Percentiles rank a stretch among this genome's conserved stretches.
These are phyloP conservation scores for Acephala macrosclerotiorum DNA, from an alignment of 2,329 filamentous ascomycete species.

Conservation along the genomic window DNA sequence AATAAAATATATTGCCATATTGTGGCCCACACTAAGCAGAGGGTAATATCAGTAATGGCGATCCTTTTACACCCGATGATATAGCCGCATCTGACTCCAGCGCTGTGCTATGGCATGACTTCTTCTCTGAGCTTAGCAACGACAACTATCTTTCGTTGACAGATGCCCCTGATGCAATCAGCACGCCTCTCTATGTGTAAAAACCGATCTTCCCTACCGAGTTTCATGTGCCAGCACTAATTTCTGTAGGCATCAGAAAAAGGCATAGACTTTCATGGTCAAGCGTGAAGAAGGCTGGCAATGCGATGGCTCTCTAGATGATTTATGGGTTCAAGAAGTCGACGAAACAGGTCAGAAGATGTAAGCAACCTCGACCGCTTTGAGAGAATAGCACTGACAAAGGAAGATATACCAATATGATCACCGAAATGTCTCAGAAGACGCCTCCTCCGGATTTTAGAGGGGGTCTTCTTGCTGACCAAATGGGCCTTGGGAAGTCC, in stretches of 20 bases:
- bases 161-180: constrained; percentile 17
- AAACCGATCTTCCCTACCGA: background rate
- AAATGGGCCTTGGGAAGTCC: constrained; percentile 65
- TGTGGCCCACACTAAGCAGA: too few species aligned
- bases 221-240: too few species aligned
- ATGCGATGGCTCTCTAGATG: constrained; percentile 26
- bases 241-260: constrained; percentile 47
- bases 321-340: constrained; percentile 33
- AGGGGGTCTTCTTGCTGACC: constrained; percentile 62
- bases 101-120: too few species aligned
- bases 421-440: constrained; percentile 71
- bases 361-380: constrained; percentile 36
- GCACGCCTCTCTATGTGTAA: constrained; percentile 22
- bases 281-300: constrained; percentile 49
- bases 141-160: constrained; percentile 17
- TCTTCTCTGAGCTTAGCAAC: constrained; percentile 14
- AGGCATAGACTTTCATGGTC: constrained; percentile 48
- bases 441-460: constrained; percentile 67
- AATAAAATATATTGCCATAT: too few species aligned
- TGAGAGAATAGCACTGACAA: constrained; percentile 49
- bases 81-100: too few species aligned
- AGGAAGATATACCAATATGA: constrained; percentile 75
- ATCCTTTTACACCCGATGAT: too few species aligned
- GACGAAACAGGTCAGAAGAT: constrained; percentile 42
- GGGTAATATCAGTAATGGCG: too few species aligned